Percentiles rank a stretch among this genome's conserved stretches.
Evolutionary conservation across 495 filamentous ascomycete species (phyloP).

Genomic region (Cercophora samala): DNA sequence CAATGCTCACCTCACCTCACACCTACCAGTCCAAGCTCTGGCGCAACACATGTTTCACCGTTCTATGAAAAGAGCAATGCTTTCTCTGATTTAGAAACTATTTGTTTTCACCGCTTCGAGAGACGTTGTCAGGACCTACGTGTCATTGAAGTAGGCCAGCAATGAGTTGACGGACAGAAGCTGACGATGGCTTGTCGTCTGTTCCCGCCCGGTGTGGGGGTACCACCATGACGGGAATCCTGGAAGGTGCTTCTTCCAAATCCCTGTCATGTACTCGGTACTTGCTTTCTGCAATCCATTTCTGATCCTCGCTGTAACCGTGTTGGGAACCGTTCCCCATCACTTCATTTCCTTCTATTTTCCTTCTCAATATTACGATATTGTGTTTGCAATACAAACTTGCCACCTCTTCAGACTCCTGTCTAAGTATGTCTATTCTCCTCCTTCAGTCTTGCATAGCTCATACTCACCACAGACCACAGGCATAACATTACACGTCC

Average conservation of each 20-base stretch:
- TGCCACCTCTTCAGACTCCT: background rate
- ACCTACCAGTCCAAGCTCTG: background rate
- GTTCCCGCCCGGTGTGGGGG: background rate
- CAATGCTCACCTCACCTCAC: background rate
- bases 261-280: conserved; percentile 1
- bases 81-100: background rate
- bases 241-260: too few species aligned
- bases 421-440: background rate
- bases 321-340: background rate
- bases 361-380: background rate
- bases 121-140: background rate
- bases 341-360: background rate
- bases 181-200: background rate
- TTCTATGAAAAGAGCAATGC: background rate
- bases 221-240: background rate
- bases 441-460: background rate
- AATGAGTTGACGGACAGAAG: background rate
- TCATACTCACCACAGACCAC: background rate
- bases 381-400: background rate
- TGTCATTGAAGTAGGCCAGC: background rate
- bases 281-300: background rate
- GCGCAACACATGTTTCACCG: background rate
- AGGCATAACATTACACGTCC: background rate
- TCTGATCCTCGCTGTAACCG: background rate
- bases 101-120: background rate